phyloP scores from a whole-genome alignment of 805 yeast species.

The Cyberlindnera mississippiensis region DNA sequence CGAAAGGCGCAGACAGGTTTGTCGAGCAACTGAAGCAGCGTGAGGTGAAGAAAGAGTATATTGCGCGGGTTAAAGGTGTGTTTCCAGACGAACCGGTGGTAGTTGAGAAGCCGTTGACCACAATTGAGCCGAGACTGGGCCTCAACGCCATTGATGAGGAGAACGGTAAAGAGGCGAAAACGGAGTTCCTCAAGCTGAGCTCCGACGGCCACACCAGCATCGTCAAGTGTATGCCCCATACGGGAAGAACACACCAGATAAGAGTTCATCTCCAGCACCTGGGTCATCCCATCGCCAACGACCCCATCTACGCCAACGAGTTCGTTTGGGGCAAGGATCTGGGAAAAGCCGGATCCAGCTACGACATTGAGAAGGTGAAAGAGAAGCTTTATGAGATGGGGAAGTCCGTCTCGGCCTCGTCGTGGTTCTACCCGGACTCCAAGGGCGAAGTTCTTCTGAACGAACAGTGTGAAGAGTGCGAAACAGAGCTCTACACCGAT shows the following conservation, averaged over 20 bases:
- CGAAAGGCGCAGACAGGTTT: conserved; percentile 64
- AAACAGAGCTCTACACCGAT: conserved; percentile 69
- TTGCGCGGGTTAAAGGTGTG: conserved; percentile 84
- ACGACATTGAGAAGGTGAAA: conserved; percentile 46
- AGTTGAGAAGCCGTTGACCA: conserved; percentile 65
- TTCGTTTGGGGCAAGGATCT: conserved; percentile 74
- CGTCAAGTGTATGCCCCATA: conserved; percentile 79
- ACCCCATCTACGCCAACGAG: conserved; percentile 81
- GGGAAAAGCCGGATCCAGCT: conserved; percentile 54
- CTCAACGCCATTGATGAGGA: conserved; percentile 42
- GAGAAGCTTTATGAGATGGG: conserved; percentile 60
- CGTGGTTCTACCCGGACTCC: conserved; percentile 18
- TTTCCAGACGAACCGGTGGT: conserved; percentile 61
- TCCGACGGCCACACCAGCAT: conserved; percentile 45
- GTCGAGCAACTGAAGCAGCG: conserved; percentile 47
- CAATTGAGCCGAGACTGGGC: conserved; percentile 71
- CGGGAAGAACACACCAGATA: conserved; percentile 95
- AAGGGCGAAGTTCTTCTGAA: conserved; percentile 65
- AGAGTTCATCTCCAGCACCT: conserved; percentile 86
- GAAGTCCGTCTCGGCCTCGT: conserved; percentile 54
- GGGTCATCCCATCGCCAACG: conserved; percentile 91
- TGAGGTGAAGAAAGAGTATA: conserved; percentile 66
- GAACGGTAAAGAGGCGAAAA: conserved; percentile 61
- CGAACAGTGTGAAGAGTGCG: conserved; percentile 61
- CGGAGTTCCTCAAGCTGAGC: conserved; percentile 45